These are phyloP conservation scores for Pholiota adiposa DNA, from an alignment of 1,284 basidiomycete species.

Conservation along the genomic window DNA sequence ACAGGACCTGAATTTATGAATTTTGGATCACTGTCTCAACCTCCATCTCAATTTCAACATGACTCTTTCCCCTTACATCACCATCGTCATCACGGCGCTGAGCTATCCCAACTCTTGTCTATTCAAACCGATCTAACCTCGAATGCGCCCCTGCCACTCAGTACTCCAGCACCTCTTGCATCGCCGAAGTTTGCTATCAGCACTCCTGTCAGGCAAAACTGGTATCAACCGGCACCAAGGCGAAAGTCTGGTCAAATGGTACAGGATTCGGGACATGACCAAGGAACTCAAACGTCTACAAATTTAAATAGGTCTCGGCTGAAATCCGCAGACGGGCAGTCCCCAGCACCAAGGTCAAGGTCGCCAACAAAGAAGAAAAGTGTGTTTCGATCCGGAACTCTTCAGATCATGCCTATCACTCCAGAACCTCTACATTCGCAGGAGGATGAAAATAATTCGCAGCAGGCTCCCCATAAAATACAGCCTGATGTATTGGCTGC, in stretches of 20 bases:
- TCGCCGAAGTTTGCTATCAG: constrained; percentile 23
- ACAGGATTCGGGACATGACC: neutral
- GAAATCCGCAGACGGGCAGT: neutral
- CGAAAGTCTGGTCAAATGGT: neutral
- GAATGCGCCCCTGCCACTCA: constrained; percentile 9
- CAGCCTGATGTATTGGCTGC: constrained; percentile 1
- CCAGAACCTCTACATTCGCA: constrained; percentile 8
- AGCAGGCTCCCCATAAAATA: neutral
- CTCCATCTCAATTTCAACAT: constrained; percentile 24
- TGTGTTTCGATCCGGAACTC: constrained; percentile 30
- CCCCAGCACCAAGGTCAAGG: neutral
- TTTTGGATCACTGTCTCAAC: constrained; percentile 20
- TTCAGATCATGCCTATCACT: constrained; percentile 21
- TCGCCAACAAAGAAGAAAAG: constrained; percentile 5
- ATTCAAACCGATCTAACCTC: constrained; percentile 6
- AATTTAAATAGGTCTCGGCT: no score
- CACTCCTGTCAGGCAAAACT: constrained; percentile 32
- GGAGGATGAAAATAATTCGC: neutral
- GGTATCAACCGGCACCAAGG: constrained; percentile 30
- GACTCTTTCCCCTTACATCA: constrained; percentile 20
- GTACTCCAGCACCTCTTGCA: constrained; percentile 12
- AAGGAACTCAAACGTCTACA: no score
- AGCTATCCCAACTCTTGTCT: neutral
- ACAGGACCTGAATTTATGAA: neutral
- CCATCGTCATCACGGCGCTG: constrained; percentile 14